Evolutionary conservation across 225 moss, liverwort and hornwort genomes (phyloP).

Genomic region (Polytrichum commune): DNA sequence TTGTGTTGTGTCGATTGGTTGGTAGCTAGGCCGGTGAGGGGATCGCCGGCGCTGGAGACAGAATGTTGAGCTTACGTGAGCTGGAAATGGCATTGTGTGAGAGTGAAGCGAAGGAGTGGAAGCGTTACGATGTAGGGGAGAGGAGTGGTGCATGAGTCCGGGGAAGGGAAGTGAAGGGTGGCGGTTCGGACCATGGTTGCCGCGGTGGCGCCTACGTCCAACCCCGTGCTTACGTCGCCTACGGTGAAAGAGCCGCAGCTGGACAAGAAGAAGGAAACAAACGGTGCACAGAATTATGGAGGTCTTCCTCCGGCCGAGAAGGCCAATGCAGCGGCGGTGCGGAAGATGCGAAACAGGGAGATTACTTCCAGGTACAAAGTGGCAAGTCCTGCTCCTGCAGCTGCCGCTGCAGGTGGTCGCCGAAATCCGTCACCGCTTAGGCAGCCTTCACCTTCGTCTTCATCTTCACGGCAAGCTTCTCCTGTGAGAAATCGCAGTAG

Average conservation of each 20-base stretch:
- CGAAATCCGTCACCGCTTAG: constrained; percentile 56
- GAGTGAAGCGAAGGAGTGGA: background rate
- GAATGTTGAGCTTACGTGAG: too few species aligned
- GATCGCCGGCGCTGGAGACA: too few species aligned
- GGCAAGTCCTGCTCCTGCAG: constrained; percentile 35
- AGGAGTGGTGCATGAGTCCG: background rate
- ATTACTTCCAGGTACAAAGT: constrained; percentile 94
- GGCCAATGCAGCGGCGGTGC: constrained; percentile 56
- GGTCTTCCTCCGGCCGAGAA: constrained; percentile 68
- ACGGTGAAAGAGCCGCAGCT: constrained; percentile 50
- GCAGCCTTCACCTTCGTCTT: constrained; percentile 43
- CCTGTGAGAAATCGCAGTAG: constrained; percentile 46
- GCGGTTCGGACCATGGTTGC: constrained; percentile 75
- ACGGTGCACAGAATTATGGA: constrained; percentile 62
- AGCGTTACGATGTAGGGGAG: constrained; percentile 5
- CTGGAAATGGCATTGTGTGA: too few species aligned
- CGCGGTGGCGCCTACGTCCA: constrained; percentile 75
- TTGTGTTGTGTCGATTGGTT: too few species aligned
- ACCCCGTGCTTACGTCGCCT: constrained; percentile 27
- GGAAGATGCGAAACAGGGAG: constrained; percentile 86
- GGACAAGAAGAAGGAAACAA: constrained; percentile 63
- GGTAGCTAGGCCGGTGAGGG: too few species aligned
- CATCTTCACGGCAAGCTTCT: constrained; percentile 51
- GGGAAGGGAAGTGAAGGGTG: background rate
- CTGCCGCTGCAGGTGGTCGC: constrained; percentile 31